Percentiles rank a stretch among this genome's conserved stretches.
phyloP scores from a whole-genome alignment of 192 early-diverging fungal genomes.

The Coemansia sp. region DNA sequence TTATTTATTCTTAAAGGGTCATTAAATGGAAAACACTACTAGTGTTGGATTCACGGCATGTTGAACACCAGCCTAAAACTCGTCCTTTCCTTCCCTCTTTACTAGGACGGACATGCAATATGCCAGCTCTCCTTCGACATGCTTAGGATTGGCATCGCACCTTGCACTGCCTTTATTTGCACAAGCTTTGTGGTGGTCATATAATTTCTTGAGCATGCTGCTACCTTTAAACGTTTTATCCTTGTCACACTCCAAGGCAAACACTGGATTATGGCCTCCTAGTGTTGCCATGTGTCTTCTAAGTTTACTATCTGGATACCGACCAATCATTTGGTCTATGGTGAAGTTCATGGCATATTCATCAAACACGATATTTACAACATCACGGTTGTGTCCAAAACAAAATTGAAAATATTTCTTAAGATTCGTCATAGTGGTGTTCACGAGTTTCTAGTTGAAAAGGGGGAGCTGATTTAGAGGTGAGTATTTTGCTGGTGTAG shows the following conservation, averaged over 20 bases:
- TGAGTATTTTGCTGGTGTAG: neutral
- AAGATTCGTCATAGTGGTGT: neutral
- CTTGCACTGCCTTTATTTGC: neutral
- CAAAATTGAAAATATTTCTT: neutral
- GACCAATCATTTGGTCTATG: neutral
- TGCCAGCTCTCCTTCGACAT: neutral
- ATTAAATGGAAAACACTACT: neutral
- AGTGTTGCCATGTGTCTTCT: fast-evolving
- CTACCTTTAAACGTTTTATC: neutral
- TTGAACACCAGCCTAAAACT: neutral
- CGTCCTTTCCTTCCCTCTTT: neutral
- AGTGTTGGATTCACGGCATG: neutral
- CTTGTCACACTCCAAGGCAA: neutral
- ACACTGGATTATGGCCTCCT: neutral
- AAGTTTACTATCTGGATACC: no score
- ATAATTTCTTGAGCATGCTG: no score
- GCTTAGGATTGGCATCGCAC: neutral
- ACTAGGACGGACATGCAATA: neutral
- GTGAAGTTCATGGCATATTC: neutral
- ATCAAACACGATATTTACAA: neutral
- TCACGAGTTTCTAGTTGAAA: neutral
- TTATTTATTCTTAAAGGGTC: neutral
- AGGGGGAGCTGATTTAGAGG: no score
- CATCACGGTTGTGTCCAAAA: neutral
- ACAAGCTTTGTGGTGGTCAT: neutral